Evolutionary conservation across 139 green algal species (phyloP).

Genomic region (Nannochloris sp.): DNA sequence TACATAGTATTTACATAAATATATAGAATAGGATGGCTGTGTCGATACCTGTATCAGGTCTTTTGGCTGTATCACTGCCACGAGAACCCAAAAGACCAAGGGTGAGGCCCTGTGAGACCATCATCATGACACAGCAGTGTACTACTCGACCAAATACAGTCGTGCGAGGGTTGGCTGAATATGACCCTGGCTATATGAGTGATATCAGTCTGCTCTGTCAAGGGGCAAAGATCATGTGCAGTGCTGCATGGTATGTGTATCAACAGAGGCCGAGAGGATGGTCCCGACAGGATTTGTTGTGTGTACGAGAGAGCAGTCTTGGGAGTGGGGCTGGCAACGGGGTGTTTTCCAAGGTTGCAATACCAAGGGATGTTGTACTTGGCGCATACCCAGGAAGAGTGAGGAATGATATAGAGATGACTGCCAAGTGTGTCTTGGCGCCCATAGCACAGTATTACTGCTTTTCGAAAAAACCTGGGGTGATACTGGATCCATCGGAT

Average conservation of each 20-base stretch:
- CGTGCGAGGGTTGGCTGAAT: too few relatives aligned
- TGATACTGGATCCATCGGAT: constrained; percentile 46
- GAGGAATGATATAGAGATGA: constrained; percentile 27
- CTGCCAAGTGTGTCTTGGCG: constrained; percentile 22
- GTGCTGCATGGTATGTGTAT: neutral
- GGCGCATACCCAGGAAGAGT: constrained; percentile 46
- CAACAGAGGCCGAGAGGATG: constrained; percentile 14
- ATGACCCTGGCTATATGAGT: too few relatives aligned
- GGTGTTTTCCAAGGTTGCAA: constrained; percentile 33
- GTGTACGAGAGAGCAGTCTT: constrained; percentile 12
- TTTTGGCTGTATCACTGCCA: too few relatives aligned
- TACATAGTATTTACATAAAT: too few relatives aligned
- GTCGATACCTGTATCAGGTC: too few relatives aligned
- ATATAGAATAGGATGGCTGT: too few relatives aligned
- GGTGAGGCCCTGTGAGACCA: too few relatives aligned
- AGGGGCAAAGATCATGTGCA: too few relatives aligned
- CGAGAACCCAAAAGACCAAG: too few relatives aligned
- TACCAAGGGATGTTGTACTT: constrained; percentile 31
- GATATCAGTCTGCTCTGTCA: too few relatives aligned
- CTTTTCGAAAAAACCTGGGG: constrained; percentile 21
- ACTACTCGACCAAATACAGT: too few relatives aligned
- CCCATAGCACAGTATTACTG: constrained; percentile 25
- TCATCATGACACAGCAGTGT: too few relatives aligned
- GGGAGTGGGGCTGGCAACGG: constrained; percentile 28
- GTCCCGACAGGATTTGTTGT: constrained; percentile 7